Base-by-base conservation (phyloP, 2,329 filamentous ascomycete species). In the Cucurbitaria berberidis region DNA sequence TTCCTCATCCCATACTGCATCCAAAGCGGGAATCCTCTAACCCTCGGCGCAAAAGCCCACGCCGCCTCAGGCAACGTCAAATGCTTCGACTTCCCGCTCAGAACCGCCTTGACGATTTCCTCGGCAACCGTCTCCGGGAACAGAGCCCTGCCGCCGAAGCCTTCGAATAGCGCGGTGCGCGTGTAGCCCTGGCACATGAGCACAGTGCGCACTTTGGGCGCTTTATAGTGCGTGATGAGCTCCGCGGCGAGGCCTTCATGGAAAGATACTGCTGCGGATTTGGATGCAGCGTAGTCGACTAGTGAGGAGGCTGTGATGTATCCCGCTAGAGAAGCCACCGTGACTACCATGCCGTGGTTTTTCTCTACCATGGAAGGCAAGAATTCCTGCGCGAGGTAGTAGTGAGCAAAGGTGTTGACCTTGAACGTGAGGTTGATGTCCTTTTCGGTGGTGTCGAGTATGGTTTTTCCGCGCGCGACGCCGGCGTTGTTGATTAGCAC, bases 321-420 rank as follows among this genome's bases (percentile, higher is more conserved):
- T 11, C 83, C 82, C 0, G 88, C 87, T 43, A 85, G 79, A 1
- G 83, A 86, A 13, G 89, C 85, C 19, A 91, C 81, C 0, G 86
- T 91, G 19, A 91, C 86, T 35, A 91, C 72, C 81, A 89, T 89
- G 54, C 89, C 89, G 75, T 91, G 88, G 75, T 90, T 86, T 11
- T 68, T 68, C 7, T 74, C 68, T 45, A 88, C 74, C 81, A 92
- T 88, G 59, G 76, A 69, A 0, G 89, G 89, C 1, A 92, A 76
- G 73, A 91, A 91, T 51, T 86, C 82, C 67, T 85, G 83, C 6
- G 82, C 76, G n/a, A 86, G 80, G 79, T 82, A 86, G 77, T 85
- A 90, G 74, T 88, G 88, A 2, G 86, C 80, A 27, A 91, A 70
- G 0, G 85, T 78, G 74, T 91, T 92, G 63, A 91, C 86, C 53